phyloP scores from a whole-genome alignment of 208 protist genomes.

The Herpetomonas tarakana region DNA sequence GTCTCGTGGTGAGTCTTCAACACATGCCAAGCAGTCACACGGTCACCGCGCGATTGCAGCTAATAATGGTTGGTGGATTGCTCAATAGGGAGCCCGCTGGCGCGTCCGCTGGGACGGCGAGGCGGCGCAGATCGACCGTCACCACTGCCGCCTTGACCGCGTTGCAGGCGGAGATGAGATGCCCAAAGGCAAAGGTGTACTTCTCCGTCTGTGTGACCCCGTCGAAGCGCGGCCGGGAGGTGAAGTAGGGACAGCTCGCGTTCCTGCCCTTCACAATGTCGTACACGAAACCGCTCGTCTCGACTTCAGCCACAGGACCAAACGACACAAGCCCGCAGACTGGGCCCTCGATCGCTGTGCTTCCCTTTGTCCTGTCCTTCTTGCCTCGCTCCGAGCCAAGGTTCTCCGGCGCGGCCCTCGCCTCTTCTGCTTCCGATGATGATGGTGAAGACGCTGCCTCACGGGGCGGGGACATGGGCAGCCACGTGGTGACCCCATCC shows the following conservation, averaged over 20 bases:
- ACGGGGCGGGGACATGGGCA: slow-evolving; percentile 13
- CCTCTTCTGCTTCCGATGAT: too few species aligned
- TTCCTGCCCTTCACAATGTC: slow-evolving; percentile 58
- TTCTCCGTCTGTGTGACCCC: slow-evolving; percentile 35
- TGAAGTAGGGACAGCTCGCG: neutral
- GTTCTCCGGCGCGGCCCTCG: neutral
- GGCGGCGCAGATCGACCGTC: slow-evolving; percentile 49
- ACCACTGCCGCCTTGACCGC: slow-evolving; percentile 30
- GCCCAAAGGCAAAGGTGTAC: slow-evolving; percentile 51
- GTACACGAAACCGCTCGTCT: slow-evolving; percentile 65
- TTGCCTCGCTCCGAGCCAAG: neutral
- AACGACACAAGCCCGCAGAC: slow-evolving; percentile 65
- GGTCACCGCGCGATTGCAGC: slow-evolving; percentile 29
- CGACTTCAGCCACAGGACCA: slow-evolving; percentile 52
- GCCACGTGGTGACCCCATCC: slow-evolving; percentile 59
- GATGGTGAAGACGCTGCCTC: neutral
- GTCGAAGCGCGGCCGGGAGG: slow-evolving; percentile 20
- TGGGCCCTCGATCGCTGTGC: slow-evolving; percentile 9
- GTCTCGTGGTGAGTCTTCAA: too few species aligned
- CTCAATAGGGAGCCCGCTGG: neutral
- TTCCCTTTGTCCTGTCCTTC: neutral
- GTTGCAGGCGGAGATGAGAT: slow-evolving; percentile 64
- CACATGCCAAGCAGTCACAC: too few species aligned
- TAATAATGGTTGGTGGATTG: slow-evolving; percentile 25
- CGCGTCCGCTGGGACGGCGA: slow-evolving; percentile 3